Percentiles rank a stretch among this genome's conserved stretches.
Evolutionary conservation across 2,329 filamentous ascomycete genomes (phyloP).

Genomic region (Phaeophleospora eucalypticola): DNA sequence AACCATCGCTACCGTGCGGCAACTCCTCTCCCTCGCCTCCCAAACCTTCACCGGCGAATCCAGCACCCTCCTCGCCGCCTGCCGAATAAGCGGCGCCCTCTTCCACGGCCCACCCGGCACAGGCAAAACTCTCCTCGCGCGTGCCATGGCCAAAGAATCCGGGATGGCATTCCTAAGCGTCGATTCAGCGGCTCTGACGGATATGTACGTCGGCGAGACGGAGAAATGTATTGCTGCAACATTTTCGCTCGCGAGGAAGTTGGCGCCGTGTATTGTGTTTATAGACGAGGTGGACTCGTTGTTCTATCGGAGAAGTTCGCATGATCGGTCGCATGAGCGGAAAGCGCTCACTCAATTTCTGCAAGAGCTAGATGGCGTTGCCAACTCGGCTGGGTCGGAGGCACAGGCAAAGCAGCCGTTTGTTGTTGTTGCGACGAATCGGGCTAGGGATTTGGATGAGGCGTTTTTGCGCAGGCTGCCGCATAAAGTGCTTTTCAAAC

Average conservation of each 20-base stretch:
- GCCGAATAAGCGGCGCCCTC: slow-evolving; percentile 66
- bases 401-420: no score
- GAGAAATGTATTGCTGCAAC: slow-evolving; percentile 99
- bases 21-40: neutral
- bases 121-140: slow-evolving; percentile 99
- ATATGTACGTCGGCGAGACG: slow-evolving; percentile 99
- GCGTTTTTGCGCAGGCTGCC: slow-evolving; percentile 65
- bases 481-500: slow-evolving; percentile 46
- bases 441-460: slow-evolving; percentile 96
- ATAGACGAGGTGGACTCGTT: slow-evolving; percentile 97
- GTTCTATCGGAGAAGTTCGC: slow-evolving; percentile 97
- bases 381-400: slow-evolving; percentile 99
- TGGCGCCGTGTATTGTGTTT: slow-evolving; percentile 97
- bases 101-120: slow-evolving; percentile 99
- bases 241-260: slow-evolving; percentile 97
- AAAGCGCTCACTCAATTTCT: slow-evolving; percentile 93
- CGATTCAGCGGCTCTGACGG: slow-evolving; percentile 94
- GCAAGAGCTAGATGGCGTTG: slow-evolving; percentile 99
- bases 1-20: neutral
- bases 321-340: slow-evolving; percentile 61
- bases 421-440: slow-evolving; percentile 96
- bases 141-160: slow-evolving; percentile 98
- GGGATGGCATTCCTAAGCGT: slow-evolving; percentile 99
- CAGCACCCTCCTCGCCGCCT: neutral
- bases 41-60: neutral